Evolutionary conservation across 805 yeast genomes (phyloP), one percentile per base, ranked within the genome.

Genomic region (Kazachstania psychrophila): DNA sequence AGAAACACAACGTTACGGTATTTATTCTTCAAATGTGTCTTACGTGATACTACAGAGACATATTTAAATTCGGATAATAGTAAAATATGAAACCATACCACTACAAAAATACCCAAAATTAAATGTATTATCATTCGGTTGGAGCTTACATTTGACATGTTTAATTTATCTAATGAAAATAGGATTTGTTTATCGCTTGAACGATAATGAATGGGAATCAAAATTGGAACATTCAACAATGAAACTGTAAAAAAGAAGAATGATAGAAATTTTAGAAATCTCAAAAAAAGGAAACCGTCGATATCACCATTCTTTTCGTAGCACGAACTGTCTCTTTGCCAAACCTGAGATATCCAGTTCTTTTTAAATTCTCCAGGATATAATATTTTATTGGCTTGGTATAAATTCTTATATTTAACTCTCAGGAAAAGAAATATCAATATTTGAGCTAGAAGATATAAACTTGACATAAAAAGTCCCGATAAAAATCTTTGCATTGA

Each of bases 201-300:
- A 9, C 34, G 28, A 37, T 51, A 61, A 54, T 85, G 85, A 1
- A 84, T 61, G 0, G 92, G 88, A 2, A 82, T 47, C 23, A 86
- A 59, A 0, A 80, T 58, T 0, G 84, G 71, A 19, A 81, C 58
- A 37, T 75, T 72, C 9, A 79, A 40, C 0, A 70, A 35, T 0
- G 84, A 77, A 16, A 79, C 54, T 0, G 69, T 65, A 1, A 62
- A 46, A 48, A 79, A 79, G 31, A 79, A 64, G 2, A 69, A 42
- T 23, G 74, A 49, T 9, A 81, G 49, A 4, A 78, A 59, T 33
- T 63, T 55, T 31, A 85, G 49, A 47, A 71, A 84, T 34, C 95
- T 56, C 2, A 84, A 48, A 44, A 83, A 79, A 49, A 79, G 77
- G 52, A 79, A 84, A 0, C 87, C 76, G 54, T 86, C 95, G 6